A percentile compares a stretch with the other conserved stretches of the same genome.
These are phyloP conservation scores for Sphaerobolus stellatus DNA, from an alignment of 1,284 basidiomycete species.

Conservation along the genomic window DNA sequence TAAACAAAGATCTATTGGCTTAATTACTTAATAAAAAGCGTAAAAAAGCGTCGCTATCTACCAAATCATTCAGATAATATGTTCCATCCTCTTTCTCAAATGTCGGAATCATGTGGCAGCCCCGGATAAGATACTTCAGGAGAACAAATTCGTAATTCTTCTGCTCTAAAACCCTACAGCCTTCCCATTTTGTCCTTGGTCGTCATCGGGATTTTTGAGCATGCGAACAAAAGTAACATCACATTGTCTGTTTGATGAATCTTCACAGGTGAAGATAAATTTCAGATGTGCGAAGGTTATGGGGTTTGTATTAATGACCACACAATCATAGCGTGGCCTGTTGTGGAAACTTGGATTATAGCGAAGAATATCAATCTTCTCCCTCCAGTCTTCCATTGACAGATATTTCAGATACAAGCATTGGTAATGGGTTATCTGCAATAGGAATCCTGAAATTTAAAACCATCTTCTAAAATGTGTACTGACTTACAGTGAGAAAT, in stretches of 20 bases:
- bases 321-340: constrained; percentile 19
- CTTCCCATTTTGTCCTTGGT: not conserved
- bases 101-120: not conserved
- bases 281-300: not conserved
- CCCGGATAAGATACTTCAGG: not conserved
- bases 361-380: constrained; percentile 23
- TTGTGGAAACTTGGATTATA: constrained; percentile 26
- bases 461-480: not conserved
- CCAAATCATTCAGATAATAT: not conserved
- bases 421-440: constrained; percentile 22
- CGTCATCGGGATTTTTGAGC: not conserved
- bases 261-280: not conserved
- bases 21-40: not conserved
- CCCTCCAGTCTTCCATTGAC: constrained; percentile 27
- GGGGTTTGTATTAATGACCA: constrained; percentile 20
- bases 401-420: constrained; percentile 24
- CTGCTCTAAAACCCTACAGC: not conserved
- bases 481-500: not conserved
- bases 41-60: not conserved
- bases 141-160: not conserved
- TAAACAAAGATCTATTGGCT: not conserved
- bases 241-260: not conserved
- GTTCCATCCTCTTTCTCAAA: not conserved
- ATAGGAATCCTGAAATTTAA: not conserved
- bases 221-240: not conserved